Conservation (phyloP, 2,329 filamentous ascomycete genomes). For the Juglanconis oblonga region DNA sequence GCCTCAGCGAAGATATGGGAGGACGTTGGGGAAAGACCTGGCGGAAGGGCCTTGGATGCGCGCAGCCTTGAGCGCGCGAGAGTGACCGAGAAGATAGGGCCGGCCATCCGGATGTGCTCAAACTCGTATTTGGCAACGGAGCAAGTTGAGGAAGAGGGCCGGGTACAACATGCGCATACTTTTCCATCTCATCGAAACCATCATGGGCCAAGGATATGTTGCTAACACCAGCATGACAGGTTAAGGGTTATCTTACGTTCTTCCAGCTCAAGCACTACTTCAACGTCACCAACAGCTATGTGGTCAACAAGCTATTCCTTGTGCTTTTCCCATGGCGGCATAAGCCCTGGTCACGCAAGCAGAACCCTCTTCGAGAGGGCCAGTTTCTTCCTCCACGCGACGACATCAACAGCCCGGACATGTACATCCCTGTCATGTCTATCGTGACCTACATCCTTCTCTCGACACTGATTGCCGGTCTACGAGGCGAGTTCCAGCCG, state of each 20-base stretch:
- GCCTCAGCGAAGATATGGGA: too few species aligned
- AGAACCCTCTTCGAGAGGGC: conserved; percentile 67
- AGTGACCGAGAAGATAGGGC: neutral
- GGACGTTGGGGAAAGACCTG: neutral
- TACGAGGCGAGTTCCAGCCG: conserved; percentile 89
- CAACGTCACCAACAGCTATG: conserved; percentile 97
- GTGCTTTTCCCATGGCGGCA: conserved; percentile 98
- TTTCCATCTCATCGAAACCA: too few species aligned
- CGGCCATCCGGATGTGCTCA: neutral
- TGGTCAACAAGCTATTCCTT: conserved; percentile 86
- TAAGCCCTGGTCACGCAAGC: conserved; percentile 93
- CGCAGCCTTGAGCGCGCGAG: too few species aligned
- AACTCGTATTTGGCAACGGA: neutral
- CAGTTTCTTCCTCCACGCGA: conserved; percentile 90
- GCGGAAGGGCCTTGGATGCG: neutral
- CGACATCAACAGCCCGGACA: conserved; percentile 96
- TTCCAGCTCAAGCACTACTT: conserved; percentile 97
- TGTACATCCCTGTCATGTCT: conserved; percentile 99
- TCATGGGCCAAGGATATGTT: too few species aligned
- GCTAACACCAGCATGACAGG: conserved; percentile 29
- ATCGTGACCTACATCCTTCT: conserved; percentile 96
- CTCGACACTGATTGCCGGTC: conserved; percentile 83
- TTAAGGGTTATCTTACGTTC: conserved; percentile 80
- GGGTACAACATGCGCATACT: neutral
- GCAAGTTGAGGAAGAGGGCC: neutral